These are phyloP conservation scores for Irpex sp. DNA, from an alignment of 1,284 basidiomycete species.

Conservation along the genomic window DNA sequence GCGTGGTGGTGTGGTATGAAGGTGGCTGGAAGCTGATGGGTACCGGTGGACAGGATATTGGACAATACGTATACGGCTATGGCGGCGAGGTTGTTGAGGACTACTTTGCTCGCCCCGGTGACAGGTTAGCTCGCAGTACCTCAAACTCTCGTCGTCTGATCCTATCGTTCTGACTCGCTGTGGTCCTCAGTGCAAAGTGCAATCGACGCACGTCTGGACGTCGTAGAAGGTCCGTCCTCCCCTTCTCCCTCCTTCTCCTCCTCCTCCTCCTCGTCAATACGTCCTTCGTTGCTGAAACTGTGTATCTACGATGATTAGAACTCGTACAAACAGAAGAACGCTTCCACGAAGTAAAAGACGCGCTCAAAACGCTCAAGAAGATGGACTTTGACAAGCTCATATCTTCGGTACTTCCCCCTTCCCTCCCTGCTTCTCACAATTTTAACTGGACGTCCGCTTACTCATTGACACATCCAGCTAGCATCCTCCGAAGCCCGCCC, in stretches of 20 bases:
- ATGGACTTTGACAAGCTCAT: constrained; percentile 89
- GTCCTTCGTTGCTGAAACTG: neutral
- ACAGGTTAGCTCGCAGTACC: constrained; percentile 44
- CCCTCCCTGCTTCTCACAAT: too few relatives aligned
- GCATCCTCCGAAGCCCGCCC: constrained; percentile 53
- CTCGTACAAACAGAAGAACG: constrained; percentile 70
- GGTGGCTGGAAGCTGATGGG: neutral
- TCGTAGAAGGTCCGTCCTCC: constrained; percentile 59
- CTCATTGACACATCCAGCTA: too few relatives aligned
- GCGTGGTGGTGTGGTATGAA: too few relatives aligned
- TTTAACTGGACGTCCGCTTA: too few relatives aligned
- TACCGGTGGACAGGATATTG: constrained; percentile 36
- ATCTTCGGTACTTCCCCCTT: constrained; percentile 44
- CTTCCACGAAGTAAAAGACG: constrained; percentile 64
- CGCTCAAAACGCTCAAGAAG: constrained; percentile 67
- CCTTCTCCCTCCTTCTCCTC: neutral
- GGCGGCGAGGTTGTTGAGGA: constrained; percentile 74
- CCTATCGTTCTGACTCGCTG: neutral
- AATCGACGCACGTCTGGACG: constrained; percentile 79
- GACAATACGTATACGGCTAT: constrained; percentile 87
- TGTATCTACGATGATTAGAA: too few relatives aligned
- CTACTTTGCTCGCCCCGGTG: constrained; percentile 80
- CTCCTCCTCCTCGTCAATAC: too few relatives aligned
- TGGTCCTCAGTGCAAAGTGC: constrained; percentile 44
- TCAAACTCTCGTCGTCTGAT: neutral